Percentiles rank a stretch among this genome's conserved stretches.
phyloP scores from a whole-genome alignment of 495 filamentous ascomycete genomes.

The Pyronema omphalodes region DNA sequence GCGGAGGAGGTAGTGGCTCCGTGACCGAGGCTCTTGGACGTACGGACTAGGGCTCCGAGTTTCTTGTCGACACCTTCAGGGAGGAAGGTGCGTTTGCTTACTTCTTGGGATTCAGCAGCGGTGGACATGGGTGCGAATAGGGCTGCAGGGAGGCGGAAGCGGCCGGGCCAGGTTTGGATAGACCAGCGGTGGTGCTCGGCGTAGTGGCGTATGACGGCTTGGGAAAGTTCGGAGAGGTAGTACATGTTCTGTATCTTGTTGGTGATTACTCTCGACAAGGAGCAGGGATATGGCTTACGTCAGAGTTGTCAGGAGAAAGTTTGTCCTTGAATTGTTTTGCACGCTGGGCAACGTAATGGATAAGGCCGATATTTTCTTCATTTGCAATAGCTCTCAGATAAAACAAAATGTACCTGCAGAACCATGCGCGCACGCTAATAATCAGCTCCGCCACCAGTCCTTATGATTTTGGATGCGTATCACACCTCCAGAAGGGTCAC shows the following conservation, averaged over 20 bases:
- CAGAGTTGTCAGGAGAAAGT: conserved; percentile 38
- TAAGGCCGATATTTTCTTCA: conserved; percentile 67
- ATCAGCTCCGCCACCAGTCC: conserved; percentile 22
- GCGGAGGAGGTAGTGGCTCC: neutral
- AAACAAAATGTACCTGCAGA: conserved; percentile 57
- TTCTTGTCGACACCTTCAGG: conserved; percentile 58
- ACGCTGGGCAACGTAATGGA: conserved; percentile 81
- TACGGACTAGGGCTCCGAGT: conserved; percentile 25
- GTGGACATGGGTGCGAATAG: conserved; percentile 57
- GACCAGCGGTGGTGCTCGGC: conserved; percentile 52
- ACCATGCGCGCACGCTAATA: conserved; percentile 23
- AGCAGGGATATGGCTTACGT: conserved; percentile 17
- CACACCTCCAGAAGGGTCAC: conserved; percentile 2
- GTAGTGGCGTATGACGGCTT: conserved; percentile 63
- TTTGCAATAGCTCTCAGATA: conserved; percentile 71
- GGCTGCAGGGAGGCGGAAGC: conserved; percentile 57
- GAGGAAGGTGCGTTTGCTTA: conserved; percentile 66
- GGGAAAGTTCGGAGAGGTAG: conserved; percentile 72
- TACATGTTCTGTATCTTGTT: conserved; percentile 39
- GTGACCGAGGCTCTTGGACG: conserved; percentile 15
- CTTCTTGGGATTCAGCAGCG: conserved; percentile 61
- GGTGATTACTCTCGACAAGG: neutral
- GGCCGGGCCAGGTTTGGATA: conserved; percentile 65
- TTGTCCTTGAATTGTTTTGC: conserved; percentile 79
- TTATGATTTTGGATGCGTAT: neutral